phyloP scores from a whole-genome alignment of 1,284 basidiomycete genomes.

The Veloboletus limbatus region DNA sequence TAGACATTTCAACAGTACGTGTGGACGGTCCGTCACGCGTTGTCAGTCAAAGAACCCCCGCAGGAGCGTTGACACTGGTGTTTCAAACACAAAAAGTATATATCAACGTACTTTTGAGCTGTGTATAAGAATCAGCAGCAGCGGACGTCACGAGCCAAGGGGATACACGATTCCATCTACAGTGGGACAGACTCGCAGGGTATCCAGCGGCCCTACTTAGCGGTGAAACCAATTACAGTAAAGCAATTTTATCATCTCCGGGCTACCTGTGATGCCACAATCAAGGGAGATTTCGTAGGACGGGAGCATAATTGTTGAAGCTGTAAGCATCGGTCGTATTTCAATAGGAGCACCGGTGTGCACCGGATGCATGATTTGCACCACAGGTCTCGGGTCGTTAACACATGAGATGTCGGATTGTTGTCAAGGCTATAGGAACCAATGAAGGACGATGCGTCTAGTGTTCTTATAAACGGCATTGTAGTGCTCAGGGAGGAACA shows the following conservation, averaged over 20 bases:
- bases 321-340: constrained; percentile 50
- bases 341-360: constrained; percentile 65
- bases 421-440: constrained; percentile 63
- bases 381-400: constrained; percentile 56
- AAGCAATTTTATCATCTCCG: constrained; percentile 49
- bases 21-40: constrained; percentile 53
- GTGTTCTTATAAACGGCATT: no score
- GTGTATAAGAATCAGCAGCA: background rate
- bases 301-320: constrained; percentile 62
- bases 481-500: no score
- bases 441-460: constrained; percentile 52
- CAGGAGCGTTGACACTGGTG: background rate
- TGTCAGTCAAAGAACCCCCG: constrained; percentile 75
- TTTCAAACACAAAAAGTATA: constrained; percentile 58
- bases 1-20: constrained; percentile 69
- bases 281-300: constrained; percentile 74
- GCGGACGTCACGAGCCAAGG: background rate
- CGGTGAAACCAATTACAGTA: no score
- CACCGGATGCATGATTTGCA: constrained; percentile 68
- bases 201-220: no score
- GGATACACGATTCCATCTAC: constrained; percentile 60
- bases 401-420: constrained; percentile 60
- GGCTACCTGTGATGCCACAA: constrained; percentile 61
- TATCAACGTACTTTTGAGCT: constrained; percentile 50
- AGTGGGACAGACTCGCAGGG: background rate